Evolutionary conservation across 169 alveolate species (phyloP).

Genomic region (Plasmodium blacklocki): DNA sequence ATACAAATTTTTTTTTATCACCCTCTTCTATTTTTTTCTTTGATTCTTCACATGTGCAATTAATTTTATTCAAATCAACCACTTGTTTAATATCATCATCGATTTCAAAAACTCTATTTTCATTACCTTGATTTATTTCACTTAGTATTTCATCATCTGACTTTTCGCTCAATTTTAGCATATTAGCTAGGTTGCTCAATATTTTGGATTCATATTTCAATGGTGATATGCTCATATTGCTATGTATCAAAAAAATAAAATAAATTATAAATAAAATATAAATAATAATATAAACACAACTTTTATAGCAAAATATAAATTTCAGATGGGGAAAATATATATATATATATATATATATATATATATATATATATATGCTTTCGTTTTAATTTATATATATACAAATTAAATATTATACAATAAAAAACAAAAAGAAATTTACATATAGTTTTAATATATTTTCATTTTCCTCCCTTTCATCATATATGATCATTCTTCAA

Average conservation of each 20-base stretch:
- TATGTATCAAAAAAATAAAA: background rate
- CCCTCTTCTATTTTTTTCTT: slow-evolving; percentile 60
- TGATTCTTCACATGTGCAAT: slow-evolving; percentile 73
- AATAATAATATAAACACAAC: background rate
- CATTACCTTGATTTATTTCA: slow-evolving; percentile 46
- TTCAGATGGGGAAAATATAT: background rate
- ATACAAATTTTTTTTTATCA: slow-evolving; percentile 54
- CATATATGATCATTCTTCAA: too few relatives aligned
- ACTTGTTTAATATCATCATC: slow-evolving; percentile 67
- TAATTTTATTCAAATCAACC: slow-evolving; percentile 57
- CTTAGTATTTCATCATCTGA: slow-evolving; percentile 42
- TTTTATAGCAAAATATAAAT: background rate
- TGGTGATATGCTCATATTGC: slow-evolving; percentile 58
- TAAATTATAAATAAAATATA: slow-evolving; percentile 1
- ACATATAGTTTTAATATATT: too few relatives aligned
- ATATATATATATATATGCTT: background rate
- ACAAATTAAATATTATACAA: too few relatives aligned
- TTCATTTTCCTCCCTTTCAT: too few relatives aligned
- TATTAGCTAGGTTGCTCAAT: slow-evolving; percentile 45
- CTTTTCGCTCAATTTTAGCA: slow-evolving; percentile 63
- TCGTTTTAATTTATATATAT: too few relatives aligned
- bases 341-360: background rate
- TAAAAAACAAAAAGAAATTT: too few relatives aligned
- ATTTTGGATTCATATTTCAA: slow-evolving; percentile 60
- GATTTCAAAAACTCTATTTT: slow-evolving; percentile 21